Evolutionary conservation across 2,329 filamentous ascomycete species (phyloP), one percentile per base, ranked within the genome.

Genomic region (Teratosphaeria pseudoeucalypti): DNA sequence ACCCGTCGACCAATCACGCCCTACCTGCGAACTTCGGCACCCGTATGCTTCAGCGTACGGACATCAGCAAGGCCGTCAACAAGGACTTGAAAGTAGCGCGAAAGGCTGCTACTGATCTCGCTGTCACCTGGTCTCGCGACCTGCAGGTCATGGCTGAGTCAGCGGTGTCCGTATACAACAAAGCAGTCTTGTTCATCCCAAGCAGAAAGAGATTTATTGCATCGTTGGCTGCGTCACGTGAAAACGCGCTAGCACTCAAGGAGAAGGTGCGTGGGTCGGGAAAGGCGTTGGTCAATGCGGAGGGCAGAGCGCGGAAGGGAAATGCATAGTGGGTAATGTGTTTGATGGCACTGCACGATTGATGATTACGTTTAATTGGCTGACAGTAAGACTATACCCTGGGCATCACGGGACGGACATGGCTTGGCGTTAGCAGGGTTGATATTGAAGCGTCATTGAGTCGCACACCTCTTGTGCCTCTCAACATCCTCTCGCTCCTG

Each of bases 1-100:
- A 62, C 53, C 65, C 68, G 9, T 32, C 52, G 6, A 52, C 56
- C 16, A 64, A 67, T 43, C 49, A 70, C 47, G 65, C 62, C 7
- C 57, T 65, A 16, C 56, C 62, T 23, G 60, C 67, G 61, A 58
- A 71, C 60, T 72, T 69, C 55, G 68, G 69, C 32, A 61, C 52
- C 39, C 59, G 62, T 11, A 59, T 66, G 47, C 57, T 69, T 14
- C 66, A 68, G 7, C 63, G 61, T 52, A 71, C 63, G 6, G 69
- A 69, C 19, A 34, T 71, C 11, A 62, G 64, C 60, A 69, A 67
- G 56, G 57, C 60, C 14, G 61, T 70, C 52, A 64, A 59, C 34
- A 71, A 68, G 58, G 69, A 71, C 26, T 54, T 70, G 14, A 60
- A 63, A 26, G 54, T 64, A 37, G 60, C 62, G 16, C 66, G 63